A percentile compares a stretch with the other conserved stretches of the same genome.
phyloP scores from a whole-genome alignment of 2,329 filamentous ascomycete genomes.

The Penicillium aurantiogriseum region DNA sequence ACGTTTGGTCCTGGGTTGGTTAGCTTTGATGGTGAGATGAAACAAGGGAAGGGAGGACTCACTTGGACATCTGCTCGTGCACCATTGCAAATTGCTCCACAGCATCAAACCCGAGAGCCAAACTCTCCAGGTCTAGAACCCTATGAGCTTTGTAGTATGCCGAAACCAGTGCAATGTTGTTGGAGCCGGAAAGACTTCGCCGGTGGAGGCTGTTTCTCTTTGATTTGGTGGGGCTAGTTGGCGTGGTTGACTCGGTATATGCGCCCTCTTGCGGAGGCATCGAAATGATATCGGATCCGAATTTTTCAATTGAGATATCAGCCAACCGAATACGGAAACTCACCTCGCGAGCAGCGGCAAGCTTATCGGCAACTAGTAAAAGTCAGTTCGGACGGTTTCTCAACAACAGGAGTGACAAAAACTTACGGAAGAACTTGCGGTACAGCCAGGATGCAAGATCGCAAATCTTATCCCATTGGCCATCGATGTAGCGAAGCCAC shows the following conservation, averaged over 20 bases:
- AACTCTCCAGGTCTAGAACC: constrained; percentile 66
- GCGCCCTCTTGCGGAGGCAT: constrained; percentile 23
- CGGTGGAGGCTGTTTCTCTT: constrained; percentile 29
- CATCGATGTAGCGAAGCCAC: constrained; percentile 77
- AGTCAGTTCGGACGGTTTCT: constrained; percentile 6
- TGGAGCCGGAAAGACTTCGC: constrained; percentile 27
- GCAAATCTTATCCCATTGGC: constrained; percentile 70
- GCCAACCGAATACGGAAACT: constrained; percentile 52
- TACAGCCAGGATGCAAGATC: constrained; percentile 69
- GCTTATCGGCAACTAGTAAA: constrained; percentile 36
- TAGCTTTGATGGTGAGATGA: constrained; percentile 6
- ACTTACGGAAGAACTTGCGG: constrained; percentile 79
- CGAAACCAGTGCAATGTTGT: constrained; percentile 26
- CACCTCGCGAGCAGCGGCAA: constrained; percentile 57
- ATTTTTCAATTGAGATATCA: constrained; percentile 43
- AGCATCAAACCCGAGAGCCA: constrained; percentile 64
- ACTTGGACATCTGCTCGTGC: constrained; percentile 48
- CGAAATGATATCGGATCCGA: constrained; percentile 39
- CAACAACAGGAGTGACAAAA: constrained; percentile 14
- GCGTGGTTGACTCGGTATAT: constrained; percentile 27
- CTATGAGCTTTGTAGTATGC: constrained; percentile 54
- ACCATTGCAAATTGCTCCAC: constrained; percentile 65
- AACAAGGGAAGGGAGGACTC: constrained; percentile 17
- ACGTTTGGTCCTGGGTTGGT: constrained; percentile 28
- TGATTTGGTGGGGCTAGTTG: constrained; percentile 35